Percentiles rank a stretch among this genome's conserved stretches.
These are phyloP conservation scores for Venturia effusa DNA, from an alignment of 2,329 filamentous ascomycete genomes.

Conservation along the genomic window DNA sequence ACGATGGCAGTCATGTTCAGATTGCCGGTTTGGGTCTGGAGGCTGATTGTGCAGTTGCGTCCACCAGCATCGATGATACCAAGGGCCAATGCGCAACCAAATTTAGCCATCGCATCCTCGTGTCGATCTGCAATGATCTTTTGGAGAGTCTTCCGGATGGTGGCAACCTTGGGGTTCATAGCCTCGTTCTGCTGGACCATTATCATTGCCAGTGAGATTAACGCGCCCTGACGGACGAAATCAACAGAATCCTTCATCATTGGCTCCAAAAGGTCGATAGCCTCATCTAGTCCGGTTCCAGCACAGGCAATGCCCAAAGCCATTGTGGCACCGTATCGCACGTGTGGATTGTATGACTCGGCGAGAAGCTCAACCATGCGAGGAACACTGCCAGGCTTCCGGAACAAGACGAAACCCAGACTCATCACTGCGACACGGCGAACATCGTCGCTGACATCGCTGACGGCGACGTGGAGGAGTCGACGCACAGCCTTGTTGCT, in stretches of 20 bases:
- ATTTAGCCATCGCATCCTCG: slow-evolving; percentile 99
- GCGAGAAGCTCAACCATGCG: slow-evolving; percentile 97
- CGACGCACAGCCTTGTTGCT: slow-evolving; percentile 98
- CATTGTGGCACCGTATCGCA: slow-evolving; percentile 96
- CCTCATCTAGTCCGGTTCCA: slow-evolving; percentile 89
- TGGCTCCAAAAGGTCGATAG: slow-evolving; percentile 90
- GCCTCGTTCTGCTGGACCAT: slow-evolving; percentile 98
- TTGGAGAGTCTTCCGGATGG: slow-evolving; percentile 83
- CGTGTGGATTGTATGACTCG: slow-evolving; percentile 97
- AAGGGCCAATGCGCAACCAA: slow-evolving; percentile 83
- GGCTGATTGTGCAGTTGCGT: slow-evolving; percentile 93
- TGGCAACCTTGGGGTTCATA: slow-evolving; percentile 92
- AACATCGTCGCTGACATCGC: slow-evolving; percentile 96
- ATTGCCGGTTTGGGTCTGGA: slow-evolving; percentile 96
- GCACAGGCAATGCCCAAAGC: slow-evolving; percentile 96
- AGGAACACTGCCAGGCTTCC: slow-evolving; percentile 91
- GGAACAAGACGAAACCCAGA: slow-evolving; percentile 95
- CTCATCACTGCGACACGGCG: slow-evolving; percentile 94
- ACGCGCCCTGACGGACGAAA: slow-evolving; percentile 91
- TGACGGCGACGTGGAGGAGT: slow-evolving; percentile 89
- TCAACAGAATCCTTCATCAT: slow-evolving; percentile 99
- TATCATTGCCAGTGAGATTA: slow-evolving; percentile 94
- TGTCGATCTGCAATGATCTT: slow-evolving; percentile 92
- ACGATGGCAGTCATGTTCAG: slow-evolving; percentile 98
- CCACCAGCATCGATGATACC: slow-evolving; percentile 97